A percentile compares a stretch with the other conserved stretches of the same genome.
phyloP scores from a whole-genome alignment of 148 eudicot genomes.

The Persicaria tinctoria region DNA sequence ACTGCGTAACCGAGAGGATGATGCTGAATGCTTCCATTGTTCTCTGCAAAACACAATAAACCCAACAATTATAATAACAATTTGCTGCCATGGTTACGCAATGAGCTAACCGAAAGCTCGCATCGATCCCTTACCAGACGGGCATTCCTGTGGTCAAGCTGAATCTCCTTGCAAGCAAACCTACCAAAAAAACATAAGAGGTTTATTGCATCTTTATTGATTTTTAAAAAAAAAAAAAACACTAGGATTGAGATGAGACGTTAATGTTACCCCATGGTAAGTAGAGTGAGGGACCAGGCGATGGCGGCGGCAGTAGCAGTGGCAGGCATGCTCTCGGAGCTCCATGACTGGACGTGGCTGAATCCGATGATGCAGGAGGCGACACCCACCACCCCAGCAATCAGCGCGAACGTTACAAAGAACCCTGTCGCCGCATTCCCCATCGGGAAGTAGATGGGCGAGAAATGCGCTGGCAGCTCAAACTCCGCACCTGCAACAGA shows the following conservation, averaged over 20 bases:
- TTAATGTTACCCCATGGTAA: conserved; percentile 75
- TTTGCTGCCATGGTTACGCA: too few relatives aligned
- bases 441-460: conserved; percentile 91
- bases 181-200: neutral
- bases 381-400: conserved; percentile 84
- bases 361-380: conserved; percentile 63
- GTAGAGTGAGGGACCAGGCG: conserved; percentile 74
- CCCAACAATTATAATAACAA: too few relatives aligned
- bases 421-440: conserved; percentile 95
- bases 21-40: conserved; percentile 23
- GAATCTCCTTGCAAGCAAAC: conserved; percentile 79
- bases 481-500: conserved; percentile 44
- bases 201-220: neutral
- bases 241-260: neutral
- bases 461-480: conserved; percentile 76
- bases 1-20: conserved; percentile 18
- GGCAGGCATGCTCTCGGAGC: conserved; percentile 42
- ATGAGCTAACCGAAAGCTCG: too few relatives aligned
- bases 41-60: conserved; percentile 15
- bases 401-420: conserved; percentile 60
- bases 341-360: conserved; percentile 51
- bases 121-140: conserved; percentile 33
- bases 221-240: neutral
- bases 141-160: conserved; percentile 51
- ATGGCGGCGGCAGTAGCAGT: conserved; percentile 55